Evolutionary conservation across 176 grass and related monocot species (phyloP).

Genomic region (Olyra latifolia): DNA sequence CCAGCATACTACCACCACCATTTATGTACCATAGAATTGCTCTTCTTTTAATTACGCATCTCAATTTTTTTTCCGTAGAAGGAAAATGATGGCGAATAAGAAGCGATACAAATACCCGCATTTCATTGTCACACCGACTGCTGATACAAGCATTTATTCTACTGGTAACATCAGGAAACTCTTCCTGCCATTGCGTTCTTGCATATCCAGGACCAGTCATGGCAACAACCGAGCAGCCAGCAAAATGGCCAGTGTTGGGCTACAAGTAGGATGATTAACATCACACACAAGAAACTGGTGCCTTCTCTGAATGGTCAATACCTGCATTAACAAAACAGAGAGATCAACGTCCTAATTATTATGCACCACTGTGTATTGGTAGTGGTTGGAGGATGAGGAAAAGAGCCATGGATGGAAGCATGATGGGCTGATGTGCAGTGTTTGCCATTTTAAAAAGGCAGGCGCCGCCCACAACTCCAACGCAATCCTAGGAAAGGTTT

Average conservation of each 20-base stretch:
- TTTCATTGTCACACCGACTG: conserved; percentile 21
- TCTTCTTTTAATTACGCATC: neutral
- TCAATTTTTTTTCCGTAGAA: neutral
- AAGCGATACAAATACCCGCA: neutral
- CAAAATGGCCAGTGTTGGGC: conserved; percentile 3
- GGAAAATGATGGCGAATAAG: neutral
- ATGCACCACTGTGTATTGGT: conserved; percentile 10
- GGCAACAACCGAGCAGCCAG: neutral
- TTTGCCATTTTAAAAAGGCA: conserved; percentile 4
- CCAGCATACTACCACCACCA: no score
- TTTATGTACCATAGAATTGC: no score
- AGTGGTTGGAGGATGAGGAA: conserved; percentile 44
- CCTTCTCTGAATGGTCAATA: conserved; percentile 1
- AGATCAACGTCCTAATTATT: conserved; percentile 35
- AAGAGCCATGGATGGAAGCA: neutral
- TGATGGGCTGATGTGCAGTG: neutral
- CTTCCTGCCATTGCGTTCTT: neutral
- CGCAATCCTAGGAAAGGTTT: conserved; percentile 25
- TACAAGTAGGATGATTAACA: conserved; percentile 1
- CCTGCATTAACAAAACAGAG: neutral
- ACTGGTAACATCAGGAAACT: neutral
- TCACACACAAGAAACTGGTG: conserved; percentile 11
- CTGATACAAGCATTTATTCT: neutral
- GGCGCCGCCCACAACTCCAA: neutral
- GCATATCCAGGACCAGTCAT: neutral